Percentiles rank a stretch among this genome's conserved stretches.
phyloP scores from a whole-genome alignment of 2,329 filamentous ascomycete species.

The Beauveria asiatica region DNA sequence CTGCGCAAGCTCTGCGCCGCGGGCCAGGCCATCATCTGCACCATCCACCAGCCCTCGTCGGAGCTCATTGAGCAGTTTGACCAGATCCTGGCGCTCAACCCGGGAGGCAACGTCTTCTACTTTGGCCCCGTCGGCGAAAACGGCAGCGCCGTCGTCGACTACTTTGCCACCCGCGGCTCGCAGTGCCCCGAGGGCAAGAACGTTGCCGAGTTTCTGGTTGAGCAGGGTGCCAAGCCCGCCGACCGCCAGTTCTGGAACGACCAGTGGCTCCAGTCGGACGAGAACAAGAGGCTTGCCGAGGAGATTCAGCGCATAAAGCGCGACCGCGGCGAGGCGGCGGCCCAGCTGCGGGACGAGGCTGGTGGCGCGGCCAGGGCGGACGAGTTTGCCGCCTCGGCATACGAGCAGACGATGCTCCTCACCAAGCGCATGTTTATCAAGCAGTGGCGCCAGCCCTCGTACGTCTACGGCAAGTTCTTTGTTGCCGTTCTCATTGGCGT shows the following conservation, averaged over 20 bases:
- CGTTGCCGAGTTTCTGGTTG: conserved; percentile 41
- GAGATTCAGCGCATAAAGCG: conserved; percentile 57
- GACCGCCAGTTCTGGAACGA: conserved; percentile 56
- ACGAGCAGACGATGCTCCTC: conserved; percentile 54
- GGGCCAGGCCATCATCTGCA: conserved; percentile 51
- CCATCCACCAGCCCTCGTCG: conserved; percentile 51
- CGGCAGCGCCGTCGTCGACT: conserved; percentile 37
- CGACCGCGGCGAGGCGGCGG: conserved; percentile 12
- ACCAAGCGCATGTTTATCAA: conserved; percentile 63
- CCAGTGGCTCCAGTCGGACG: conserved; percentile 59
- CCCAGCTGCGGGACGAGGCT: conserved; percentile 20
- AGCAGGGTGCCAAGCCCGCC: conserved; percentile 31
- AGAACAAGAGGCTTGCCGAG: conserved; percentile 48
- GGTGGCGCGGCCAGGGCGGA: conserved; percentile 21
- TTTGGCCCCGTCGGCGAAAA: conserved; percentile 46
- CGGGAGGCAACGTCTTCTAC: conserved; percentile 45
- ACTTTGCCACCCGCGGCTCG: conserved; percentile 53
- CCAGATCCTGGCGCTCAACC: conserved; percentile 43
- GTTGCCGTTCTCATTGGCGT: conserved; percentile 61
- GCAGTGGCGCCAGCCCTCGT: conserved; percentile 69
- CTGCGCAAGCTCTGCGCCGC: conserved; percentile 51
- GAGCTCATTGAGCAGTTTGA: conserved; percentile 51
- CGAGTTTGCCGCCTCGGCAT: conserved; percentile 60
- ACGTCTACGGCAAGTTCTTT: conserved; percentile 71
- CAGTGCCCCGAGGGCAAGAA: conserved; percentile 51